Evolutionary conservation across 495 filamentous ascomycete species (phyloP).

Genomic region (Margaritispora aquatica): DNA sequence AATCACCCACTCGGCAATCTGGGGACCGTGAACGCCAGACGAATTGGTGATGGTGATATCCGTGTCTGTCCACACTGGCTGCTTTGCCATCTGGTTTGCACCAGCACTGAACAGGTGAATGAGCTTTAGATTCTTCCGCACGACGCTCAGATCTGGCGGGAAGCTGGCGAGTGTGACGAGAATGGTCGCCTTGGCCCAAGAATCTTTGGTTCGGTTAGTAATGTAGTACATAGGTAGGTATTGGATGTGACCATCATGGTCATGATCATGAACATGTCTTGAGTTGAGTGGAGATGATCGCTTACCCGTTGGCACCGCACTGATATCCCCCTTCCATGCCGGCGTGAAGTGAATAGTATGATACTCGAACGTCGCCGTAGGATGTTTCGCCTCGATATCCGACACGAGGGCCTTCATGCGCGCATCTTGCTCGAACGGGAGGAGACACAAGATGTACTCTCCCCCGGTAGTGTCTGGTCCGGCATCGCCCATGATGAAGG

Average conservation of each 20-base stretch:
- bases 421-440: conserved; percentile 36
- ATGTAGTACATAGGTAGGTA: no score
- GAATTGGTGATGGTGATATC: conserved; percentile 63
- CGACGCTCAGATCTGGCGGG: conserved; percentile 39
- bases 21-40: conserved; percentile 74
- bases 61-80: conserved; percentile 59
- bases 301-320: conserved; percentile 18
- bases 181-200: conserved; percentile 57
- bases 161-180: conserved; percentile 53
- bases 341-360: conserved; percentile 14
- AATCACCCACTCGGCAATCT: conserved; percentile 78
- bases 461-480: not conserved
- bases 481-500: conserved; percentile 25
- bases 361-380: conserved; percentile 41
- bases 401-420: conserved; percentile 28
- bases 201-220: conserved; percentile 27
- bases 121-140: conserved; percentile 51
- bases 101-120: conserved; percentile 76
- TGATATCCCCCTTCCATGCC: not conserved
- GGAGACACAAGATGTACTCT: conserved; percentile 32
- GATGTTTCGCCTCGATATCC: conserved; percentile 39
- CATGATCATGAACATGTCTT: not conserved
- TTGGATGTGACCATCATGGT: no score
- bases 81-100: conserved; percentile 55
- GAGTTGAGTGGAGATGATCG: not conserved